Base-by-base conservation (phyloP, 345 rosid species). In the Eucalyptus marginata region DNA sequence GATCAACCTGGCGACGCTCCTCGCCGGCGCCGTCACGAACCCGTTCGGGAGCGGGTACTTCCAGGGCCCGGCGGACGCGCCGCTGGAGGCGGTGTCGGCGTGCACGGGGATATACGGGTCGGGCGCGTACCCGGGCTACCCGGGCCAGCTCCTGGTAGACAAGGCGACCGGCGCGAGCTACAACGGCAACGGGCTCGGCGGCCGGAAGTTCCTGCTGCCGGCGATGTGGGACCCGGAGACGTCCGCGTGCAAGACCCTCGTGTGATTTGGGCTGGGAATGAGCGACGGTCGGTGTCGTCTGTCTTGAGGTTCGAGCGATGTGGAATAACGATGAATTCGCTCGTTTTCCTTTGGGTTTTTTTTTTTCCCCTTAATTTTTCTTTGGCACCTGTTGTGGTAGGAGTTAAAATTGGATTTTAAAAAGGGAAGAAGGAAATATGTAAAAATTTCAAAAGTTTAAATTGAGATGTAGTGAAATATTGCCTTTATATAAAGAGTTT, bases 151-250 rank as follows among this genome's bases (percentile, higher is more conserved):
- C 8, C 89, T 88, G 16, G 89, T 88, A 29, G 91, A 90, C 86
- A 29, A 83, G 18, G 89, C 56, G 52, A 56, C 54, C 43, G 86
- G 92, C 22, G 79, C 56, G 49, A 90, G 91, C 88, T 54, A 91
- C 22, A 89, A 87, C 49, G 91, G 90, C 11, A 2, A 40, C 46
- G 52, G 86, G 54, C 66, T 88, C 76, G 56, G 71, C 11, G 89
- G 88, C 25, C 85, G 89, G 90, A 68, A 90, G 91, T 92, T 89
- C 87, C 87, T 92, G 88, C 89, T 90, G 17, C 91, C 91, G 13
- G 91, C 91, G 40, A 44, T 90, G 88, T 88, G 79, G 43, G 89
- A 90, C 58, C 91, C 91, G 24, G 44, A 76, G 16, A 51, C 89
- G 44, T 66, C 88, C 12, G 71, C 89, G 59, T 90, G 91, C 85